A percentile compares a stretch with the other conserved stretches of the same genome.
These are phyloP conservation scores for Bathelium albidoporum DNA, from an alignment of 495 filamentous ascomycete species.

Conservation along the genomic window DNA sequence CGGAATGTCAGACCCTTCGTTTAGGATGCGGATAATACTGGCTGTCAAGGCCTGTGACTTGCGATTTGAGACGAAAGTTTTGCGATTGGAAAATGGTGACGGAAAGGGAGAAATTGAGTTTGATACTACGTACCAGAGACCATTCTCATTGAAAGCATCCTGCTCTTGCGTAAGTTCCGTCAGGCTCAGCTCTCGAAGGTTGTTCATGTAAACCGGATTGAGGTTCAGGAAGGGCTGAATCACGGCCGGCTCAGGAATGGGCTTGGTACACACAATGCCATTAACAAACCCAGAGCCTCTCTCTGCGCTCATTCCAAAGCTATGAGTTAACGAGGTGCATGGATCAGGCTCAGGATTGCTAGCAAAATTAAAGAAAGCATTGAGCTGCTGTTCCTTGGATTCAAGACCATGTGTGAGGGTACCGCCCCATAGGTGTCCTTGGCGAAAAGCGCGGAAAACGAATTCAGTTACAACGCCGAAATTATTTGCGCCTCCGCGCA, in stretches of 20 bases:
- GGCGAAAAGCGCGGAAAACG: slow-evolving; percentile 18
- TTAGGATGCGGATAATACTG: not conserved
- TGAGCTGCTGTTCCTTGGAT: slow-evolving; percentile 1
- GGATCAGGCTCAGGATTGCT: not conserved
- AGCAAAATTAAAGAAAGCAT: slow-evolving; percentile 3
- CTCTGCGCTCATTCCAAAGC: not conserved
- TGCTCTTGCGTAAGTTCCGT: not conserved
- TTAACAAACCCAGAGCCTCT: not conserved
- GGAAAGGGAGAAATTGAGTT: not conserved
- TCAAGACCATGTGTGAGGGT: slow-evolving; percentile 6
- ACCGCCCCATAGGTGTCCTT: slow-evolving; percentile 25
- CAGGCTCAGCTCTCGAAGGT: not conserved
- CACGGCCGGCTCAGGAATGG: not conserved
- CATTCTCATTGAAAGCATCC: not conserved
- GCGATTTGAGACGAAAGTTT: not conserved
- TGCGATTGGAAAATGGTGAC: not conserved
- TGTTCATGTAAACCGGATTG: not conserved
- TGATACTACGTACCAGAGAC: not conserved
- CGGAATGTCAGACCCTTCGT: not conserved
- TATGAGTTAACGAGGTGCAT: not conserved
- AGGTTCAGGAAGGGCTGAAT: not conserved
- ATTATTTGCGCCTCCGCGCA: slow-evolving; percentile 34
- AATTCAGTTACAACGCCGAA: slow-evolving; percentile 35
- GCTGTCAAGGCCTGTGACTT: not conserved
- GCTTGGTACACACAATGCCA: not conserved